Percentiles rank a stretch among this genome's conserved stretches.
These are phyloP conservation scores for Elsinoe ampelina DNA, from an alignment of 2,329 filamentous ascomycete genomes.

Conservation along the genomic window DNA sequence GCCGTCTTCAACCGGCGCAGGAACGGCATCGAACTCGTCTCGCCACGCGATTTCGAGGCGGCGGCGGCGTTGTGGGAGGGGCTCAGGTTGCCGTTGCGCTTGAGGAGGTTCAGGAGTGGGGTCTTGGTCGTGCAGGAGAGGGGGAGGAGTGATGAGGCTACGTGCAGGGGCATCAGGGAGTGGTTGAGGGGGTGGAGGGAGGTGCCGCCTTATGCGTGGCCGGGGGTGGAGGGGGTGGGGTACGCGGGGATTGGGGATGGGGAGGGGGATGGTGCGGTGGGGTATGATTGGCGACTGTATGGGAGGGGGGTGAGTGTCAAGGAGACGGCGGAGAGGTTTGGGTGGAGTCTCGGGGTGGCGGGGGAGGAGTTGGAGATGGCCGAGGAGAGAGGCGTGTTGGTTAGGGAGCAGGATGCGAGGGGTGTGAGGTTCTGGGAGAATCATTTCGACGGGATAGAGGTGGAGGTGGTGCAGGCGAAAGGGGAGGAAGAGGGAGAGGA, in stretches of 20 bases:
- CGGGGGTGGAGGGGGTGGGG: constrained; percentile 29
- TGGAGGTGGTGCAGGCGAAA: constrained; percentile 4
- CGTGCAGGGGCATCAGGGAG: constrained; percentile 61
- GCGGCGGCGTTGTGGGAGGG: constrained; percentile 83
- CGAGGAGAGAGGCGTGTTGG: constrained; percentile 78
- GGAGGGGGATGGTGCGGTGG: constrained; percentile 36
- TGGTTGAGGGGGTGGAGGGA: constrained; percentile 76
- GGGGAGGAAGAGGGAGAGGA: constrained; percentile 7
- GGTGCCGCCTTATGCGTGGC: constrained; percentile 46
- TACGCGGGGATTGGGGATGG: constrained; percentile 13
- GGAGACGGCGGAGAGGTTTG: constrained; percentile 79
- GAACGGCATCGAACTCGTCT: constrained; percentile 89
- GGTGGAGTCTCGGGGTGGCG: constrained; percentile 95
- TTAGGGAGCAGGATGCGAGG: constrained; percentile 84
- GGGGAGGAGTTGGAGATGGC: constrained; percentile 96
- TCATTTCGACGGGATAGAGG: constrained; percentile 19
- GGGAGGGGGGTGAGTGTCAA: constrained; percentile 82
- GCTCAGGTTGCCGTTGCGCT: constrained; percentile 72
- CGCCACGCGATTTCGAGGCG: constrained; percentile 82
- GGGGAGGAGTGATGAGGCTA: constrained; percentile 85
- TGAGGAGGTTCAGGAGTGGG: constrained; percentile 84
- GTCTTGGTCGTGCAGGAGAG: constrained; percentile 86
- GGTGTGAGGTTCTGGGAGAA: constrained; percentile 94
- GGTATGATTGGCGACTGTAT: constrained; percentile 69
- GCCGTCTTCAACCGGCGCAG: constrained; percentile 88